Evolutionary conservation across 352 stramenopile species (phyloP).

Genomic region (Globisporangium ultimum): DNA sequence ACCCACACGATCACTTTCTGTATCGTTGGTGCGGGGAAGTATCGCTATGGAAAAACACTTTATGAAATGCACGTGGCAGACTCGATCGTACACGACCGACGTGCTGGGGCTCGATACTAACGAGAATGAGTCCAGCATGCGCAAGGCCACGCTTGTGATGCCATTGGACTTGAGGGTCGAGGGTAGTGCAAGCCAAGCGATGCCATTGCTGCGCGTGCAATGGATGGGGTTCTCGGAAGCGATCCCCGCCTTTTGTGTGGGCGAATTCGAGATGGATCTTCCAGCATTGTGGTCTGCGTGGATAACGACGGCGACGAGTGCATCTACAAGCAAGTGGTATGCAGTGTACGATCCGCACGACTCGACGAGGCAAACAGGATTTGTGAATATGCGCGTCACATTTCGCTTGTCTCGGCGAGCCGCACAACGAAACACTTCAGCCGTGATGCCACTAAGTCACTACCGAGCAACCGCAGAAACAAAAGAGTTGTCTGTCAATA

Average conservation of each 20-base stretch:
- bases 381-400: slow-evolving; percentile 17
- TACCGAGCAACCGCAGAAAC: too few species aligned
- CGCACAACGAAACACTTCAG: too few species aligned
- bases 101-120: not conserved
- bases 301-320: not conserved
- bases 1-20: not conserved
- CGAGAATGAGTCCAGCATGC: too few species aligned
- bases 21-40: not conserved
- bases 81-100: slow-evolving; percentile 1
- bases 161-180: slow-evolving; percentile 4
- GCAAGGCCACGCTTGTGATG: not conserved
- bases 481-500: too few species aligned
- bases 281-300: slow-evolving; percentile 7
- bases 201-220: slow-evolving; percentile 17
- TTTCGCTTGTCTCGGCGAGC: slow-evolving; percentile 8
- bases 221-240: slow-evolving; percentile 20
- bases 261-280: slow-evolving; percentile 19
- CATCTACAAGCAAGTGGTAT: slow-evolving; percentile 13
- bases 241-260: slow-evolving; percentile 28
- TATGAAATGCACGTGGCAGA: slow-evolving; percentile 8
- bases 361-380: slow-evolving; percentile 9
- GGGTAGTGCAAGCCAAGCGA: not conserved
- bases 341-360: slow-evolving; percentile 22
- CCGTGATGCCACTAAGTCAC: too few species aligned
- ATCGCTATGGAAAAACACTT: slow-evolving; percentile 6